phyloP scores from a whole-genome alignment of 148 eudicot species.

The Cornus florida region DNA sequence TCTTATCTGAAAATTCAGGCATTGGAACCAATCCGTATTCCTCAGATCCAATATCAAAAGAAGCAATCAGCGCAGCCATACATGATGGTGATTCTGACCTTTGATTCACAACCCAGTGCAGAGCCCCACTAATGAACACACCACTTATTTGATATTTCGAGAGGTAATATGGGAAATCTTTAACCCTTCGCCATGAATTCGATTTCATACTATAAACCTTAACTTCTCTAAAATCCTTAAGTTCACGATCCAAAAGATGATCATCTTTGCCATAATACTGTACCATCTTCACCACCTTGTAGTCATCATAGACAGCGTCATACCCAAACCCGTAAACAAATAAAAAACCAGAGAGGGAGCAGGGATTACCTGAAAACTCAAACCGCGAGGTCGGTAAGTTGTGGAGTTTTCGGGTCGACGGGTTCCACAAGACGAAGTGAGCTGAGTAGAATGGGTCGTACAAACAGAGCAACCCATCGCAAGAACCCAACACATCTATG shows the following conservation, averaged over 20 bases:
- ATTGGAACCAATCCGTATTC: slow-evolving; percentile 17
- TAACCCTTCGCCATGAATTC: slow-evolving; percentile 10
- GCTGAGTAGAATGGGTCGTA: slow-evolving; percentile 13
- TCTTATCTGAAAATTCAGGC: slow-evolving; percentile 16
- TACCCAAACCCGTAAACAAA: slow-evolving; percentile 44
- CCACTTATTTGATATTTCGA: slow-evolving; percentile 9
- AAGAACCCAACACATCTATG: slow-evolving; percentile 34
- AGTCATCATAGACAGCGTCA: slow-evolving; percentile 39
- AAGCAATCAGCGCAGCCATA: slow-evolving; percentile 14
- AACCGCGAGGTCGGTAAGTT: slow-evolving; percentile 15
- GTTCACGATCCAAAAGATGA: slow-evolving; percentile 11
- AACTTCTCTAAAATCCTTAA: neutral
- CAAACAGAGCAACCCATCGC: slow-evolving; percentile 40
- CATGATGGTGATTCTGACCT: neutral
- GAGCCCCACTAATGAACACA: slow-evolving; percentile 24
- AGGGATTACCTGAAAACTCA: slow-evolving; percentile 5
- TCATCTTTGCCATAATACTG: slow-evolving; percentile 11
- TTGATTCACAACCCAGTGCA: slow-evolving; percentile 41
- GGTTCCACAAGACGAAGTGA: slow-evolving; percentile 30
- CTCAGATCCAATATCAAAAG: slow-evolving; percentile 37
- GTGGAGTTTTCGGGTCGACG: slow-evolving; percentile 18
- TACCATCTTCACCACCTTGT: slow-evolving; percentile 48
- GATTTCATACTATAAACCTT: slow-evolving; percentile 42
- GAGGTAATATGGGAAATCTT: slow-evolving; percentile 23
- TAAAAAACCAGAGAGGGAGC: neutral